Evolutionary conservation across 768 basidiomycete genomes (phyloP).

Genomic region (Crassisporium funariophilum): DNA sequence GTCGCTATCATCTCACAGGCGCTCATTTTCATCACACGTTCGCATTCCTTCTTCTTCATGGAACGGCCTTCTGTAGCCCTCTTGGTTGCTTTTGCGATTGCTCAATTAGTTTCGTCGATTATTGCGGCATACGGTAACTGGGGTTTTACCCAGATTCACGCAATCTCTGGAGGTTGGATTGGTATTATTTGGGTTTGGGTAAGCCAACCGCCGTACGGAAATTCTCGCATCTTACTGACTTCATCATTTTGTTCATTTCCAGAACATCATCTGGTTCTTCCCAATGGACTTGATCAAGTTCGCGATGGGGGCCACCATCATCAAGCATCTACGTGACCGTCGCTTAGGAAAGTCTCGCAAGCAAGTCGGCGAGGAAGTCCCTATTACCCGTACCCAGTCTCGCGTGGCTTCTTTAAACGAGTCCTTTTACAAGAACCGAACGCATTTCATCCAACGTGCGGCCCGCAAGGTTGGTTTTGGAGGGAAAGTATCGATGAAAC

Average conservation of each 20-base stretch:
- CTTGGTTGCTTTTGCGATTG: conserved; percentile 87
- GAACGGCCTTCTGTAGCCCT: conserved; percentile 91
- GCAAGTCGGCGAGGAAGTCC: conserved; percentile 50
- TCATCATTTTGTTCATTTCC: conserved; percentile 14
- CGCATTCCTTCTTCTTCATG: conserved; percentile 96
- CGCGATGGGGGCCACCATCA: conserved; percentile 91
- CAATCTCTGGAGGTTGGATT: conserved; percentile 92
- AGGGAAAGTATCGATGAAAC: conserved; percentile 75
- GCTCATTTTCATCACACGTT: conserved; percentile 93
- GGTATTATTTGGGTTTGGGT: conserved; percentile 98
- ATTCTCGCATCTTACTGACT: background rate
- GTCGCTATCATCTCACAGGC: conserved; percentile 99
- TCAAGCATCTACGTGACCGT: conserved; percentile 79
- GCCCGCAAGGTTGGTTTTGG: conserved; percentile 89
- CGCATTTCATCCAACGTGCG: conserved; percentile 88
- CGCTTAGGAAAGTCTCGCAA: conserved; percentile 54
- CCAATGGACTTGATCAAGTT: conserved; percentile 97
- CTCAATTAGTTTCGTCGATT: conserved; percentile 93
- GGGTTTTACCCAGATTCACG: conserved; percentile 86
- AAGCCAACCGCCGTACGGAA: conserved; percentile 31
- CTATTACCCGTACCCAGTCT: conserved; percentile 84
- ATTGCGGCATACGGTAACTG: conserved; percentile 93
- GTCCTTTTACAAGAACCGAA: conserved; percentile 93
- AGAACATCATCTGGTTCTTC: conserved; percentile 96
- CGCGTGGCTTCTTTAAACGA: conserved; percentile 90